Percentiles rank a stretch among this genome's conserved stretches.
Conservation (phyloP, 2,329 filamentous ascomycete species). For the Thermomyces lanuginosus region DNA sequence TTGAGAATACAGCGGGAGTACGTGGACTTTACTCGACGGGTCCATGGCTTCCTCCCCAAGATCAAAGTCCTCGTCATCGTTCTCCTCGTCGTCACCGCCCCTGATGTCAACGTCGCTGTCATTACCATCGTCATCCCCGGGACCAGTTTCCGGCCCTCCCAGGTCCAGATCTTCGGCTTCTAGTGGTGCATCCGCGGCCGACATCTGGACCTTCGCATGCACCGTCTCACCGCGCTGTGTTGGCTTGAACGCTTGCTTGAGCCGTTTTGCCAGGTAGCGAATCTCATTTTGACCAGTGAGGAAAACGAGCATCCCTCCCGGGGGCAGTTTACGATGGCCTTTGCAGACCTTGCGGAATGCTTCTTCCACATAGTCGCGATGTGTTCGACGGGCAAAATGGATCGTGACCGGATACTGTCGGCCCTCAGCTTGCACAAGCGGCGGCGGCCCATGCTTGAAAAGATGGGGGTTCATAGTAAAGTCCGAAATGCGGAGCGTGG, state of each 20-base stretch:
- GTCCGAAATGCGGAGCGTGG: conserved; percentile 78
- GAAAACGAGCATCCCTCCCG: conserved; percentile 84
- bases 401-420: conserved; percentile 78
- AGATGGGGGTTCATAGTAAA: conserved; percentile 70
- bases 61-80: conserved; percentile 51
- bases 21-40: conserved; percentile 56
- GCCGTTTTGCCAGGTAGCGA: conserved; percentile 56
- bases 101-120: conserved; percentile 45
- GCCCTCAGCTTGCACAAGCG: conserved; percentile 77
- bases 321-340: conserved; percentile 77
- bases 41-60: conserved; percentile 44
- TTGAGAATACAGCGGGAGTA: conserved; percentile 87
- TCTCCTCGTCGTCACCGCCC: conserved; percentile 41
- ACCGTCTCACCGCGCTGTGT: conserved; percentile 34
- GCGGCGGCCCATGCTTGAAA: conserved; percentile 58
- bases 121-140: conserved; percentile 38
- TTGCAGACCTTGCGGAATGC: conserved; percentile 71
- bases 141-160: conserved; percentile 37
- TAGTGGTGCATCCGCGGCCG: conserved; percentile 58
- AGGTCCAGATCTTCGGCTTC: conserved; percentile 82
- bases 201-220: conserved; percentile 55
- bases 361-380: conserved; percentile 79
- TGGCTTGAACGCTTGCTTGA: conserved; percentile 52
- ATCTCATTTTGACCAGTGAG: conserved; percentile 92
- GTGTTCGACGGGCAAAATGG: conserved; percentile 72